Percentiles rank a stretch among this genome's conserved stretches.
Evolutionary conservation across 2,329 filamentous ascomycete genomes (phyloP).

Genomic region (Diaporthe sp.): DNA sequence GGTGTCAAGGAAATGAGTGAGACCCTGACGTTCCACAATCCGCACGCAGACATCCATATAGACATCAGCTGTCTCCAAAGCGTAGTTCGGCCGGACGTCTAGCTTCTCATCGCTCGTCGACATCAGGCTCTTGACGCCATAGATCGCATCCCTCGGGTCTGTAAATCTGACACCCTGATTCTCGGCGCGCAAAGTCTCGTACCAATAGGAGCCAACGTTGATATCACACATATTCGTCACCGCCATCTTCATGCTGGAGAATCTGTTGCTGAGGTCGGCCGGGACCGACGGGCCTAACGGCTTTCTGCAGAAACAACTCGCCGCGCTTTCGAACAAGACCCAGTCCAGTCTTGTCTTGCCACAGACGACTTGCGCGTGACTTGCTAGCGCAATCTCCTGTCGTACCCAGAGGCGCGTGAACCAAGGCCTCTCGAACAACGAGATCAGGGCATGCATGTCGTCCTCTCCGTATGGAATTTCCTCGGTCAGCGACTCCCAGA

Average conservation of each 20-base stretch:
- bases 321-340: background rate
- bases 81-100: background rate
- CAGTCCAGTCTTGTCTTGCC: background rate
- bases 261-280: background rate
- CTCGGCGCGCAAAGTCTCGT: background rate
- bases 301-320: background rate
- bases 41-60: conserved; percentile 9
- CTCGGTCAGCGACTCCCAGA: background rate
- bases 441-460: background rate
- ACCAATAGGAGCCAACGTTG: background rate
- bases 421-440: background rate
- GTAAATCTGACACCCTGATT: background rate
- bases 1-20: background rate
- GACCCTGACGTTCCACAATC: background rate
- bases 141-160: background rate
- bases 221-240: background rate
- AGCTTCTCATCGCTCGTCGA: background rate
- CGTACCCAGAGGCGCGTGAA: conserved; percentile 6
- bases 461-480: background rate
- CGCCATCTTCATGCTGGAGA: background rate
- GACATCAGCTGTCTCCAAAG: background rate
- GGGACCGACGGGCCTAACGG: background rate
- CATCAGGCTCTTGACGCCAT: background rate
- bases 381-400: conserved; percentile 6
- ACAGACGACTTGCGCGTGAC: background rate